Percentiles rank a stretch among this genome's conserved stretches.
phyloP scores from a whole-genome alignment of 2,329 filamentous ascomycete species.

The Fusarium newnesense region DNA sequence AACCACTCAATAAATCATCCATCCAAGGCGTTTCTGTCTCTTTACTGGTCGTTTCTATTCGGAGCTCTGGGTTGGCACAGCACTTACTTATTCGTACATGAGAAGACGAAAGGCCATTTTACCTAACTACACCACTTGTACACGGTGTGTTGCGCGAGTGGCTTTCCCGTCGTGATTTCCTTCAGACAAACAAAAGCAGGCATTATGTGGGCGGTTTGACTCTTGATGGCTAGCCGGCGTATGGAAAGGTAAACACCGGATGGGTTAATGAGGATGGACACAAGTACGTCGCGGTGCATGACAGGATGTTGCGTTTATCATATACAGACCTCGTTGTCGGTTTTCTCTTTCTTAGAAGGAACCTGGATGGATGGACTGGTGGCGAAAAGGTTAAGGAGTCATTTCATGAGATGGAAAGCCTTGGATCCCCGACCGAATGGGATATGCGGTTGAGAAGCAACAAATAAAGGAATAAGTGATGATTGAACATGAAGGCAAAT shows the following conservation, averaged over 20 bases:
- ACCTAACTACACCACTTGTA: neutral
- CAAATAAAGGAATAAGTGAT: conserved; percentile 2
- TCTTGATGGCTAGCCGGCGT: conserved; percentile 25
- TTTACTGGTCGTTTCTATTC: conserved; percentile 16
- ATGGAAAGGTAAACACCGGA: conserved; percentile 24
- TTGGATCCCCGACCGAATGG: conserved; percentile 27
- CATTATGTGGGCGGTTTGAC: conserved; percentile 27
- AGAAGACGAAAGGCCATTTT: conserved; percentile 3
- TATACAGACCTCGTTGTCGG: conserved; percentile 18
- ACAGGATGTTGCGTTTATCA: conserved; percentile 4
- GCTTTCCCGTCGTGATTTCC: conserved; percentile 1
- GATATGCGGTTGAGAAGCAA: neutral
- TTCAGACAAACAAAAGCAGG: conserved; percentile 38
- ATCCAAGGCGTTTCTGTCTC: conserved; percentile 28
- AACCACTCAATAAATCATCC: conserved; percentile 12
- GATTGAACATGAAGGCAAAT: neutral
- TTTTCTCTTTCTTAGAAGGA: conserved; percentile 11
- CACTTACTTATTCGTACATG: conserved; percentile 4
- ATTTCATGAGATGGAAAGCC: conserved; percentile 11
- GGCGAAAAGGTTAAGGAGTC: neutral
- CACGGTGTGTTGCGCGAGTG: neutral
- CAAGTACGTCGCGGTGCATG: neutral
- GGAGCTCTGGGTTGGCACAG: conserved; percentile 8
- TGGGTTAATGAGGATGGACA: conserved; percentile 8
- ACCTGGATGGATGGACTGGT: neutral